Percentiles rank a stretch among this genome's conserved stretches.
Conservation (phyloP, 2,329 filamentous ascomycete species). For the Paraphaeosphaeria minitans region DNA sequence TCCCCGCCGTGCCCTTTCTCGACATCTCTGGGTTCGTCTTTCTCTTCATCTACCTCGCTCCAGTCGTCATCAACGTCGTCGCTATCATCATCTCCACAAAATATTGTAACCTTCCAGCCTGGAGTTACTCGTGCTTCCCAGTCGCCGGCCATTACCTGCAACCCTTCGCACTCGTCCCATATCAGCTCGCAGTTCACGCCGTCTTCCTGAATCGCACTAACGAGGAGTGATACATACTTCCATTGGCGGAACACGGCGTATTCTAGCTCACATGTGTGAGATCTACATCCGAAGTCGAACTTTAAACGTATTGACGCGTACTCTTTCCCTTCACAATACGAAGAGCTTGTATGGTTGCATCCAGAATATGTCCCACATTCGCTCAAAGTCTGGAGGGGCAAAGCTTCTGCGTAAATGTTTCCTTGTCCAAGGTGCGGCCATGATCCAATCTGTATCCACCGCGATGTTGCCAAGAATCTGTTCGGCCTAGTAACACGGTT, state of each 20-base stretch:
- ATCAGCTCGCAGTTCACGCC: conserved; percentile 57
- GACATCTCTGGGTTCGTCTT: not conserved
- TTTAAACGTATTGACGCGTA: not conserved
- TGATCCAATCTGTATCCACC: not conserved
- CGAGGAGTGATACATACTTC: conserved; percentile 62
- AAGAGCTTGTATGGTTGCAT: not conserved
- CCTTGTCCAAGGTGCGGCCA: not conserved
- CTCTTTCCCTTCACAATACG: not conserved
- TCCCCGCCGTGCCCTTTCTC: not conserved
- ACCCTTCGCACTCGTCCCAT: conserved; percentile 68
- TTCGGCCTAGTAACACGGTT: not conserved
- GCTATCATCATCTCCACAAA: conserved; percentile 7
- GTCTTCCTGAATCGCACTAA: conserved; percentile 85
- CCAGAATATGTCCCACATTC: not conserved
- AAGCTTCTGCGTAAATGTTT: not conserved
- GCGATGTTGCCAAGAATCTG: not conserved
- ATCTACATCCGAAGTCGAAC: conserved; percentile 11
- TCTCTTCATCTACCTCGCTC: conserved; percentile 1
- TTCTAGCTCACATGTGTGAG: conserved; percentile 14
- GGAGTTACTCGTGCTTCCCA: conserved; percentile 26
- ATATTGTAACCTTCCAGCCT: conserved; percentile 16
- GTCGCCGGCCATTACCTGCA: conserved; percentile 88
- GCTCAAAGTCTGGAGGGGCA: not conserved
- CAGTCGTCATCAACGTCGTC: not conserved
- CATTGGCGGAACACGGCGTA: conserved; percentile 19